Base-by-base conservation (phyloP, 2,329 filamentous ascomycete species). In the Talaromyces islandicus region DNA sequence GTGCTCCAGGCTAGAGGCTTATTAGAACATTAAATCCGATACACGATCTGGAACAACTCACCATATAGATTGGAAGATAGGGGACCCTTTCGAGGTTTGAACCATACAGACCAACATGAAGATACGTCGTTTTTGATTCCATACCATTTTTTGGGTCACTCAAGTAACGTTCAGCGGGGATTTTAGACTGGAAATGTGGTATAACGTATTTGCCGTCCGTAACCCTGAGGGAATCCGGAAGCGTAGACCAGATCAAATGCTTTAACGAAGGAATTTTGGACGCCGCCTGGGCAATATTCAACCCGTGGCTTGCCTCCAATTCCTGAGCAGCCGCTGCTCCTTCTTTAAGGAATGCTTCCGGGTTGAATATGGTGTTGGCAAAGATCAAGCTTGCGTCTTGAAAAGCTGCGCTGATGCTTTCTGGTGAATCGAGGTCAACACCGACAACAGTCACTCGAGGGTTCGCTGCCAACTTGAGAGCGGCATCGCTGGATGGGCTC, bases 201-300 rank as follows among this genome's bases (percentile, higher is more conserved):
- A 56, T 56, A 14, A 10, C 21, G 12, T 56, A 56, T 29, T 46
- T 56, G 4, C 54, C 54, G 17, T 56, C n/a, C 6, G n/a, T 43
- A 3, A 46, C 12, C 3, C 24, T 43, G 11, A 46, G 30, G 7
- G 35, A 35, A 56, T 56, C 54, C 4, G 54, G 54, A 25, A 56
- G 54, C 17, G 54, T 56, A 24, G 54, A 56, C 54, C 54, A 56
- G 7, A 56, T 24, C 54, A 56, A 38, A 56, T 56, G 54, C 21
- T 43, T 11, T 12, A 56, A 19, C 35, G 54, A 56, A 3, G 32
- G 10, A 7, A 56, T 46, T 29, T 56, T 56, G n/a, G 54, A 56
- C 9, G 54, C 35, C 4, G 54, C 54, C 35, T 56, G 11, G 9
- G 54, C 54, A 46, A 56, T 30, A 56, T 25, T 56, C 21, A 56